These are phyloP conservation scores for Talaromyces sp. DNA, from an alignment of 2,329 filamentous ascomycete genomes.

Conservation along the genomic window DNA sequence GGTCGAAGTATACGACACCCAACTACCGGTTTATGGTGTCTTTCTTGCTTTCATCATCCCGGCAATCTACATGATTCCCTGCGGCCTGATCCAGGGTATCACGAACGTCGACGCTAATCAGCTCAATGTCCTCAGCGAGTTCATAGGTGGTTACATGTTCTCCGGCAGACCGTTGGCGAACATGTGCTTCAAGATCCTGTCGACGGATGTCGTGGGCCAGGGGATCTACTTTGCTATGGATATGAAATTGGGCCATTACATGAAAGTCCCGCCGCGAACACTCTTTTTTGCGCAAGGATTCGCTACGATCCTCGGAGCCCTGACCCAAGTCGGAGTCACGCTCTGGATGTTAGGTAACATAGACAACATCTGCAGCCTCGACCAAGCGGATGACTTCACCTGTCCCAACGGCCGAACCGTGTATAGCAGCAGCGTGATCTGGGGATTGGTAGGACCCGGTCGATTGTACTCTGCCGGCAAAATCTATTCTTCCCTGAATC, in stretches of 20 bases:
- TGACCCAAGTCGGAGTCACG: constrained; percentile 42
- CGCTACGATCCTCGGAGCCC: constrained; percentile 47
- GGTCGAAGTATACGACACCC: constrained; percentile 43
- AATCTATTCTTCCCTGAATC: constrained; percentile 47
- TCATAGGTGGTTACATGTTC: constrained; percentile 46
- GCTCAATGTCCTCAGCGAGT: constrained; percentile 44
- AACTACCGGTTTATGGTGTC: constrained; percentile 43
- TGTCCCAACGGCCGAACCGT: constrained; percentile 51
- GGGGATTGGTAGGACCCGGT: constrained; percentile 52
- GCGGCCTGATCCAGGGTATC: constrained; percentile 44
- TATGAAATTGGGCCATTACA: constrained; percentile 52
- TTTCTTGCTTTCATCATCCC: constrained; percentile 43
- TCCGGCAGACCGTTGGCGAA: constrained; percentile 44
- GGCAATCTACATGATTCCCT: constrained; percentile 43
- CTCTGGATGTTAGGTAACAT: constrained; percentile 42
- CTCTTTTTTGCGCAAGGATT: constrained; percentile 49
- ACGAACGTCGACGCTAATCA: constrained; percentile 45
- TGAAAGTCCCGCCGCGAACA: constrained; percentile 49
- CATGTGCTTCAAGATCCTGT: constrained; percentile 46
- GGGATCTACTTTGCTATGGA: constrained; percentile 48
- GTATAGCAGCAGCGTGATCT: constrained; percentile 49
- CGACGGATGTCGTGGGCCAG: constrained; percentile 43
- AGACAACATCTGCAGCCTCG: constrained; percentile 39
- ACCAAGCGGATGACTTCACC: constrained; percentile 46
- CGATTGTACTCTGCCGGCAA: constrained; percentile 47